Evolutionary conservation across 345 rosid species (phyloP), one percentile per base, ranked within the genome.

Genomic region (Eucalyptus cloeziana): DNA sequence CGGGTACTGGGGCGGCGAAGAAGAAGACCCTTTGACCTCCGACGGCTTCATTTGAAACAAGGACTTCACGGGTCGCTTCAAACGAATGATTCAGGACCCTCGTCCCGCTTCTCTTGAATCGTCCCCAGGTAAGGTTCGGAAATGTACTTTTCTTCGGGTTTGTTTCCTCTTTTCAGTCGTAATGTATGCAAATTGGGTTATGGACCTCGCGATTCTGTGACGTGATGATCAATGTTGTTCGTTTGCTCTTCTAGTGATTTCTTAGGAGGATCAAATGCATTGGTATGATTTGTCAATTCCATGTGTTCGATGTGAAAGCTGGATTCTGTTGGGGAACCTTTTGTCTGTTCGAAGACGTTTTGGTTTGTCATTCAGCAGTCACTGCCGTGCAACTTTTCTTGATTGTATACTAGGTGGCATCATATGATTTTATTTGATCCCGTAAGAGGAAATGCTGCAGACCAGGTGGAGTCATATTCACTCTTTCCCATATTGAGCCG

Each of bases 1-100:
- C 16, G 96, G 94, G 93, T 96, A 94, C 90, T 95, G 98, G 99
- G 98, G 97, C 43, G 97, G 99, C 51, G 95, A 96, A 88, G 92
- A 90, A 30, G 96, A 94, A 47, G 99, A 96, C 92, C 99, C 99
- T 86, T 91, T 96, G 81, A 95, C 95, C 80, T 97, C 99, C 30
- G 95, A 94, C 89, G 97, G 95, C 86, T 97, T 92, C 88, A 96
- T 96, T 79, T 97, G 99, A 98, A 96, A 96, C 94, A 96, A 94
- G 89, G 99, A 97, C 85, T 97, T 97, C 90, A 91, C 95, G 96
- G 93, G 92, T 88, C 97, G 95, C 37, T 95, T 96, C 96, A 92
- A 95, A 93, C 93, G 91, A 88, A 88, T 96, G 88, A 90, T 97
- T 86, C 92, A 93, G 62, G 93, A 93, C 37, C 91, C 86, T 31